These are phyloP conservation scores for Tritrichomonas foetus DNA, from an alignment of 208 protist genomes.

Conservation along the genomic window DNA sequence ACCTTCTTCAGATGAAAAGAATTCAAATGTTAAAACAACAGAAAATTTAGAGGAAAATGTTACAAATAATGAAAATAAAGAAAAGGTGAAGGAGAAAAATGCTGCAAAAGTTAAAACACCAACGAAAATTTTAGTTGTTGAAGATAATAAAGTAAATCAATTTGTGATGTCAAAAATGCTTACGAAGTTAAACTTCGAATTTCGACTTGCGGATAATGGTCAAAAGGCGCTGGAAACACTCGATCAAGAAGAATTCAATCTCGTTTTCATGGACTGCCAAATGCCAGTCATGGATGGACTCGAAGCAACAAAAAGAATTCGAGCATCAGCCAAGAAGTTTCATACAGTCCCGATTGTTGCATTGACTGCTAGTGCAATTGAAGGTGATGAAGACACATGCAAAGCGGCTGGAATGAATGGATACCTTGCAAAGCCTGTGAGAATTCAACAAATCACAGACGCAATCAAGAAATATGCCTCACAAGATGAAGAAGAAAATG, in stretches of 20 bases:
- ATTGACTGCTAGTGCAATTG: conserved; percentile 49
- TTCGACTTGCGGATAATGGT: conserved; percentile 38
- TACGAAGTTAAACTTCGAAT: background rate
- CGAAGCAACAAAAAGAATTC: conserved; percentile 48
- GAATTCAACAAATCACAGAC: background rate
- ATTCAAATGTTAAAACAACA: too few species aligned
- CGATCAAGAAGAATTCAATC: conserved; percentile 47
- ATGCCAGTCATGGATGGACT: conserved; percentile 53
- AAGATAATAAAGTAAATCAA: background rate
- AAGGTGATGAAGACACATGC: conserved; percentile 44
- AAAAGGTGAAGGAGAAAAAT: too few species aligned
- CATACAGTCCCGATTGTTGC: conserved; percentile 48
- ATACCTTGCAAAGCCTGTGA: conserved; percentile 52
- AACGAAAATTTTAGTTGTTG: conserved; percentile 29
- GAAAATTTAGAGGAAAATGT: too few species aligned
- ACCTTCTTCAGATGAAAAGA: too few species aligned
- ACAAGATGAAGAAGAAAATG: too few species aligned
- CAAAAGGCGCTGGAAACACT: background rate
- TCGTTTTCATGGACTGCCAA: too few species aligned
- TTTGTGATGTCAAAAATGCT: background rate
- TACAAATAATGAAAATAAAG: too few species aligned
- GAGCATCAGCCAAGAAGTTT: background rate
- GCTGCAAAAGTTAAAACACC: too few species aligned
- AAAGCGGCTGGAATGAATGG: conserved; percentile 50
- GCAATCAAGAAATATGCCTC: background rate